Percentiles rank a stretch among this genome's conserved stretches.
Evolutionary conservation across 306 rosid genomes (phyloP).

Genomic region (Cicer arietinum): DNA sequence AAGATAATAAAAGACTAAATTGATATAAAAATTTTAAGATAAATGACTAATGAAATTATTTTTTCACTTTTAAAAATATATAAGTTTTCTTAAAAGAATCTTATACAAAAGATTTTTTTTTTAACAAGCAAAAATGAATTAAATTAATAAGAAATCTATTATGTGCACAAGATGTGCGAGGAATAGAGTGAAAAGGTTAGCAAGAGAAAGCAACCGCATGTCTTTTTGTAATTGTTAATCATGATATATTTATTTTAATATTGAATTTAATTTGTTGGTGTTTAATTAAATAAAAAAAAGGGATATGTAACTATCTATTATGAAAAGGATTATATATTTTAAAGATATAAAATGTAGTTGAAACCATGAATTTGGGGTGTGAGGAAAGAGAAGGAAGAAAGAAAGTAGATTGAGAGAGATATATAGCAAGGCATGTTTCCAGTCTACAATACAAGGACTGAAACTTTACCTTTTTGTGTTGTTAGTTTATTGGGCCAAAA

Average conservation of each 20-base stretch:
- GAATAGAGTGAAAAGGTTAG: background rate
- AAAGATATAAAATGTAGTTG: slow-evolving; percentile 20
- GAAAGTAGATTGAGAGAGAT: background rate
- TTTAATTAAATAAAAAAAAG: background rate
- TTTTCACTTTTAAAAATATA: no score
- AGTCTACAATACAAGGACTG: slow-evolving; percentile 96
- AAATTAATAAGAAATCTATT: no score
- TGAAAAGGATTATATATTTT: slow-evolving; percentile 7
- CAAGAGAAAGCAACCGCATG: background rate
- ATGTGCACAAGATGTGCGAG: no score
- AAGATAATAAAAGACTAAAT: background rate
- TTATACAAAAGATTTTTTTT: background rate
- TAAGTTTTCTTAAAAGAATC: background rate
- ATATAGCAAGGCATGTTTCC: slow-evolving; percentile 68
- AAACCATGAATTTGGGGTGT: background rate
- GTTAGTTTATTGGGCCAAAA: slow-evolving; percentile 62
- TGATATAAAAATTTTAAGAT: background rate
- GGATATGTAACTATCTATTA: slow-evolving; percentile 3
- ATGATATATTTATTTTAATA: background rate
- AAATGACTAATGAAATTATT: background rate
- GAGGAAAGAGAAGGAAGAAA: slow-evolving; percentile 36
- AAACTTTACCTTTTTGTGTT: slow-evolving; percentile 82
- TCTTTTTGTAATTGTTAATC: background rate
- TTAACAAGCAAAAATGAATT: no score
- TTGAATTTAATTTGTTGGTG: background rate